Percentiles rank a stretch among this genome's conserved stretches.
phyloP scores from a whole-genome alignment of 148 eudicot species.

The Rhododendron mucronatum region DNA sequence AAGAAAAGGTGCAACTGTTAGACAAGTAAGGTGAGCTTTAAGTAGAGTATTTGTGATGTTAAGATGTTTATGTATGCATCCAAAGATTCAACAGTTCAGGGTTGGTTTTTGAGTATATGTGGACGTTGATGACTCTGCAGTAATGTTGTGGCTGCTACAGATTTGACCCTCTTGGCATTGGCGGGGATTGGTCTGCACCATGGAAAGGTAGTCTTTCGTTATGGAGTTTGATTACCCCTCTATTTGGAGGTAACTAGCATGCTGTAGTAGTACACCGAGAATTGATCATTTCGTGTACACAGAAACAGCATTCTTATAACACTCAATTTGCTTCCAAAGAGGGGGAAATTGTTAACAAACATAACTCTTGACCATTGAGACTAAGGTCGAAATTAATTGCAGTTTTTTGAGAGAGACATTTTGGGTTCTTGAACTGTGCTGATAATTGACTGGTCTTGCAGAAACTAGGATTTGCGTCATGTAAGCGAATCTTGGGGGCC shows the following conservation, averaged over 20 bases:
- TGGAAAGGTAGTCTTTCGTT: conserved; percentile 47
- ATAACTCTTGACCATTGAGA: neutral
- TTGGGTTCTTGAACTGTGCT: neutral
- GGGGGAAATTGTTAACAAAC: neutral
- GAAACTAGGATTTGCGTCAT: conserved; percentile 99
- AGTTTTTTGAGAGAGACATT: neutral
- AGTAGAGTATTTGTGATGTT: conserved; percentile 6
- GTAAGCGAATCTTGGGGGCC: conserved; percentile 69
- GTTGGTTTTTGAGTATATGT: conserved; percentile 16
- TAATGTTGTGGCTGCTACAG: conserved; percentile 98
- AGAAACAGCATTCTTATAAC: neutral
- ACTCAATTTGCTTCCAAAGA: neutral
- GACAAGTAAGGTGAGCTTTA: conserved; percentile 81
- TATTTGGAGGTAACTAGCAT: neutral
- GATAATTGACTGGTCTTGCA: conserved; percentile 28
- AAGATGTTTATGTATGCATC: conserved; percentile 2
- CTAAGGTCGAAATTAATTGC: neutral
- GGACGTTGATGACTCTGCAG: conserved; percentile 53
- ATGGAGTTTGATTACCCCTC: neutral
- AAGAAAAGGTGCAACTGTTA: conserved; percentile 88
- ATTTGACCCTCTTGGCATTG: conserved; percentile 81
- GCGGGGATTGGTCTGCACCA: conserved; percentile 93
- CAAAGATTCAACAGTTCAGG: neutral
- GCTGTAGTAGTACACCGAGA: neutral
- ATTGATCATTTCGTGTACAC: neutral